Evolutionary conservation across 2,329 filamentous ascomycete genomes (phyloP).

Genomic region (Helicocarpus griseus): DNA sequence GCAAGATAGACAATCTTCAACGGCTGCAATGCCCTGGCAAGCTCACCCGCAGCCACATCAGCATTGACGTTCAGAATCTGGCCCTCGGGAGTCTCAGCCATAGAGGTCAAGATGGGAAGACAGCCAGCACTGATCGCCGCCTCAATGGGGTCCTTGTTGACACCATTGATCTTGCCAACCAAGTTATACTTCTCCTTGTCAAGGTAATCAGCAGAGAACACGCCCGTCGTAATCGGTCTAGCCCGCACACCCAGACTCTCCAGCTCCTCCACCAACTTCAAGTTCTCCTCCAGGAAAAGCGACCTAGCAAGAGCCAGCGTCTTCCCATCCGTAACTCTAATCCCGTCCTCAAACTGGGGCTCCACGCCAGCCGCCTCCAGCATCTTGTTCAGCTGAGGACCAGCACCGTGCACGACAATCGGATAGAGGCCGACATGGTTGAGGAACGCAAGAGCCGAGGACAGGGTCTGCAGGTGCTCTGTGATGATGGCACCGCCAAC

Average conservation of each 20-base stretch:
- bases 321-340: constrained; percentile 90
- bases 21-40: constrained; percentile 79
- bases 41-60: constrained; percentile 87
- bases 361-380: constrained; percentile 85
- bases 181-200: constrained; percentile 94
- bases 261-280: constrained; percentile 81
- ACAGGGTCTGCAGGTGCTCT: constrained; percentile 85
- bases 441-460: constrained; percentile 78
- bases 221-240: constrained; percentile 77
- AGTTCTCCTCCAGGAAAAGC: constrained; percentile 90
- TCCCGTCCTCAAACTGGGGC: constrained; percentile 93
- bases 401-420: constrained; percentile 89
- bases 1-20: constrained; percentile 98
- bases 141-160: constrained; percentile 85
- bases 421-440: constrained; percentile 93
- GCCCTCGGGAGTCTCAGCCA: constrained; percentile 87
- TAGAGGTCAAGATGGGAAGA: constrained; percentile 86
- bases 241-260: constrained; percentile 84
- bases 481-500: constrained; percentile 93
- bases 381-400: constrained; percentile 87
- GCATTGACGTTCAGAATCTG: constrained; percentile 96
- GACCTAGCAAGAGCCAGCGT: constrained; percentile 83
- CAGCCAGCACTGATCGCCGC: constrained; percentile 84
- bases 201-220: constrained; percentile 87
- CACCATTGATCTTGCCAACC: constrained; percentile 88